phyloP scores from a whole-genome alignment of 78 protist genomes.

The Acrasis kona region DNA sequence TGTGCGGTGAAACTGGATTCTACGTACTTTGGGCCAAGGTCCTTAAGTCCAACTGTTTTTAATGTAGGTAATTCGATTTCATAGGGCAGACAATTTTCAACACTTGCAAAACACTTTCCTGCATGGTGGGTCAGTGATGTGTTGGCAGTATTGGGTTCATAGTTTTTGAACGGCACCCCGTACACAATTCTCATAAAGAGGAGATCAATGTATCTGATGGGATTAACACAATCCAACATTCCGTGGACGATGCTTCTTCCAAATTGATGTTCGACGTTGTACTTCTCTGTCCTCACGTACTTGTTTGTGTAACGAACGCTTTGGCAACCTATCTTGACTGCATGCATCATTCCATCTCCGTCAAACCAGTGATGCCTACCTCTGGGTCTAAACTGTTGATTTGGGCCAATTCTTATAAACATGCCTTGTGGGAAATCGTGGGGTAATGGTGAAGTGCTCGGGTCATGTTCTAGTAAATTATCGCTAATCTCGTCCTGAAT shows the following conservation, averaged over 20 bases:
- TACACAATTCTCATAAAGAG: too few species aligned
- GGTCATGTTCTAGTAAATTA: too few species aligned
- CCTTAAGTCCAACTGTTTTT: neutral
- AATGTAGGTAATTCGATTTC: neutral
- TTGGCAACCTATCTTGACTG: neutral
- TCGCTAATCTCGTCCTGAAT: too few species aligned
- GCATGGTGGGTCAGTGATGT: neutral
- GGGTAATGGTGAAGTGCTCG: too few species aligned
- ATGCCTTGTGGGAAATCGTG: too few species aligned
- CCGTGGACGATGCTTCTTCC: neutral
- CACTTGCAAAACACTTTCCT: neutral
- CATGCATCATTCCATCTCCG: conserved; percentile 7
- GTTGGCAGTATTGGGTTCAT: neutral
- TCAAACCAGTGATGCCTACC: neutral
- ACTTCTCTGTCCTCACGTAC: conserved; percentile 5
- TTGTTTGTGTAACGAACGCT: neutral
- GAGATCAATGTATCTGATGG: too few species aligned
- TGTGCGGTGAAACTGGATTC: neutral
- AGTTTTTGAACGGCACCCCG: too few species aligned
- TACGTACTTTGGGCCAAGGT: neutral
- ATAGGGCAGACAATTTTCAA: neutral
- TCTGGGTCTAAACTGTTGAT: neutral
- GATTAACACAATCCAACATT: neutral
- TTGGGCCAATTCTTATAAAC: conserved; percentile 1
- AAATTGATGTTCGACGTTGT: neutral